phyloP scores from a whole-genome alignment of 805 yeast species.

The Hanseniaspora valbyensis region DNA sequence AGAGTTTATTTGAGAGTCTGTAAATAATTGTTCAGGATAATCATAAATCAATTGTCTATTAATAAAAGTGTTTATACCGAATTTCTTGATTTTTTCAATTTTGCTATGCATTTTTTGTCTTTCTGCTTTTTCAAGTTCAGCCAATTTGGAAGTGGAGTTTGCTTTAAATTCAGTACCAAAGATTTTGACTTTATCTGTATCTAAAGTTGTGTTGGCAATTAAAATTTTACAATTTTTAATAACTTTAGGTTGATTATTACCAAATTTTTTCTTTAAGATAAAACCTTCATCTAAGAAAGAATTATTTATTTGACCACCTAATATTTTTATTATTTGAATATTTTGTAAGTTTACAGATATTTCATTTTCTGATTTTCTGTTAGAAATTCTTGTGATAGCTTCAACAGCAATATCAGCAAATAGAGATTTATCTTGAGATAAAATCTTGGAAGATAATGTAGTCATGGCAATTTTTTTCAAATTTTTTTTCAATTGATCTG shows the following conservation, averaged over 20 bases:
- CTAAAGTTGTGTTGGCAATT: constrained; percentile 91
- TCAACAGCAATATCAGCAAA: constrained; percentile 87
- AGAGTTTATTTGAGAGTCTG: constrained; percentile 77
- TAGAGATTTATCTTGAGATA: constrained; percentile 87
- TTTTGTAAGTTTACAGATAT: constrained; percentile 53
- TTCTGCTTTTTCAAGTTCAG: constrained; percentile 89
- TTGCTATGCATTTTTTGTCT: constrained; percentile 83
- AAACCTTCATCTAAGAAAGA: constrained; percentile 95
- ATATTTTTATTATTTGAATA: constrained; percentile 84
- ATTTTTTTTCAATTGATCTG: constrained; percentile 52
- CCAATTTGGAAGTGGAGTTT: constrained; percentile 86
- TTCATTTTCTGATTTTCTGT: constrained; percentile 24
- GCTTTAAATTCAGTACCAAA: constrained; percentile 97
- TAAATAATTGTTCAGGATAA: constrained; percentile 91
- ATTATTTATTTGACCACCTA: constrained; percentile 85
- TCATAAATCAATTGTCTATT: constrained; percentile 95
- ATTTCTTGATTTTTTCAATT: constrained; percentile 78
- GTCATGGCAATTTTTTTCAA: constrained; percentile 82
- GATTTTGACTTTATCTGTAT: constrained; percentile 93
- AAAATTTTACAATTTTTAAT: constrained; percentile 74
- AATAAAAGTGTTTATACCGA: constrained; percentile 79
- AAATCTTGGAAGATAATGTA: constrained; percentile 82
- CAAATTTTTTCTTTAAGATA: constrained; percentile 80
- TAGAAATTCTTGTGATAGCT: constrained; percentile 78
- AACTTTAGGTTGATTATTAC: constrained; percentile 84